Conservation (phyloP, 345 rosid genomes). For the Draba incana region DNA sequence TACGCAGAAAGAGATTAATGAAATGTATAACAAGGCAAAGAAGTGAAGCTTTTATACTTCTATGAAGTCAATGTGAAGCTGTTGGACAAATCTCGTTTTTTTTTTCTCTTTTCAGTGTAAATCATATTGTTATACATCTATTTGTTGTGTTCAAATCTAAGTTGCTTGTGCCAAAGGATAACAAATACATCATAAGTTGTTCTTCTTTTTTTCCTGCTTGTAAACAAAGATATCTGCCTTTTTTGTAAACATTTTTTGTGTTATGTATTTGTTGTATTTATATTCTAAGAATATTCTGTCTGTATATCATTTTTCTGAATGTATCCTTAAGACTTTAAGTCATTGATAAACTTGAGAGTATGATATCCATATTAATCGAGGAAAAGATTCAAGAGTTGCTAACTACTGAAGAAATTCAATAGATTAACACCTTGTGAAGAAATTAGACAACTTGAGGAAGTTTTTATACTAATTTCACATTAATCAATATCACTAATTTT, state of each 20-base stretch:
- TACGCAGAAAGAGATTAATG: conserved; percentile 63
- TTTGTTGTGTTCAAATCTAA: conserved; percentile 15
- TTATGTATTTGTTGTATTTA: conserved; percentile 21
- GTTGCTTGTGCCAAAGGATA: conserved; percentile 9
- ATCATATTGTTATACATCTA: conserved; percentile 1
- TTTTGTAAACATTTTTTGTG: neutral
- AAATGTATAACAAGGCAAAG: conserved; percentile 63
- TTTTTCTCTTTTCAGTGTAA: neutral
- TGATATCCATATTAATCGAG: too few relatives aligned
- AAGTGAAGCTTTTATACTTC: conserved; percentile 27
- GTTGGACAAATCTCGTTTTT: conserved; percentile 14
- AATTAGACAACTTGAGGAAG: neutral
- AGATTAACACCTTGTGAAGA: neutral
- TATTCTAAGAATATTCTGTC: neutral
- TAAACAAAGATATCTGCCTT: conserved; percentile 5
- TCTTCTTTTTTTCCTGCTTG: conserved; percentile 1
- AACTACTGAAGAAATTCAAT: neutral
- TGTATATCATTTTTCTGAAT: neutral
- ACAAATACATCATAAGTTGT: neutral
- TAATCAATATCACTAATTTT: neutral
- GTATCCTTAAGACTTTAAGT: neutral
- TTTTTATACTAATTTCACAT: neutral
- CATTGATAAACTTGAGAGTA: neutral
- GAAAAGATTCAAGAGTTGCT: neutral
- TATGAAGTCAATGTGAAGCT: conserved; percentile 8